Conservation (phyloP, 2,329 filamentous ascomycete genomes). For the Fusarium devonianum region DNA sequence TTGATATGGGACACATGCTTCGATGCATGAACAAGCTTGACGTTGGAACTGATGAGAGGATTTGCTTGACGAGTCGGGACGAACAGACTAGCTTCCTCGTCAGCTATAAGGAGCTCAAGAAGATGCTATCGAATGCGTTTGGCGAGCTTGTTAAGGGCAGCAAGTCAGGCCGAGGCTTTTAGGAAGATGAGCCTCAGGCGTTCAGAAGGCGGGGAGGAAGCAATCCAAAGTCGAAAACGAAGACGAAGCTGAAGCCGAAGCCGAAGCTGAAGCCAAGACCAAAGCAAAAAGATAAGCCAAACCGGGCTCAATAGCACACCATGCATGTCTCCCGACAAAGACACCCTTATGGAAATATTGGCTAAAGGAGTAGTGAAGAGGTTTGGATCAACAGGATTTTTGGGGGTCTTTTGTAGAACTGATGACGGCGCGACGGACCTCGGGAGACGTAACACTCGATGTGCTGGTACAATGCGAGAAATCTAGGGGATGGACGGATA, state of each 20-base stretch:
- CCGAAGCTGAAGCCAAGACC: no score
- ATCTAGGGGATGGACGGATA: conserved; percentile 3
- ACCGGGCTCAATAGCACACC: conserved; percentile 5
- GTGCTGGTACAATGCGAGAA: conserved; percentile 8
- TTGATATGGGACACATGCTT: conserved; percentile 88
- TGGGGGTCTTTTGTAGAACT: conserved; percentile 18
- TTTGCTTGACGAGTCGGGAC: conserved; percentile 86
- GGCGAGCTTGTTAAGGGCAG: conserved; percentile 62
- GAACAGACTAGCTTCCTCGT: conserved; percentile 89
- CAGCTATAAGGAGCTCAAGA: conserved; percentile 87
- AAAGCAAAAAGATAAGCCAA: no score
- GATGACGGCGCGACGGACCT: conserved; percentile 10
- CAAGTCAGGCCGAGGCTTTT: conserved; percentile 49
- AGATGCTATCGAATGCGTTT: conserved; percentile 65
- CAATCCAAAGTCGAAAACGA: no score
- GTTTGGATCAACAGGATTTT: conserved; percentile 26
- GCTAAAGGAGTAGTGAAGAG: conserved; percentile 6
- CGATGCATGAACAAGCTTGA: conserved; percentile 91
- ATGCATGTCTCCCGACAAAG: conserved; percentile 9
- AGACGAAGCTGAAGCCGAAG: no score
- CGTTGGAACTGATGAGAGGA: conserved; percentile 84
- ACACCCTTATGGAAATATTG: conserved; percentile 19
- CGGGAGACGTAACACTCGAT: conserved; percentile 1
- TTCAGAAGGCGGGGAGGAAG: no score
- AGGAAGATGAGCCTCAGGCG: conserved; percentile 34